Conservation (phyloP, 352 stramenopile genomes). For the Phytophthora sansomeana region DNA sequence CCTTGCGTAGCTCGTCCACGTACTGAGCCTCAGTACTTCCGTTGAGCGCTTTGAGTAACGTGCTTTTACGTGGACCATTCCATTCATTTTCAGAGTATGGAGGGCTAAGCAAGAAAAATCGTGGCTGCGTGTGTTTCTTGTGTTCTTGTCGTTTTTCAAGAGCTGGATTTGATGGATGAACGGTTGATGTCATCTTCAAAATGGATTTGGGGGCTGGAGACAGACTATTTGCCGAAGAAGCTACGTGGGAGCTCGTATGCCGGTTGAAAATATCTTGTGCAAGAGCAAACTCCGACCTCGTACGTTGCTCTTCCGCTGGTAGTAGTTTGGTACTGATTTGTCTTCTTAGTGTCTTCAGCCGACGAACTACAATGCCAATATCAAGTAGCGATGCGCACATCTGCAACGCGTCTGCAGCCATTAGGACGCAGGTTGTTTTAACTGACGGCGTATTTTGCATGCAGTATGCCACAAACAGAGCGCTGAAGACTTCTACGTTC, state of each 20-base stretch:
- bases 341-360: background rate
- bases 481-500: slow-evolving; percentile 49
- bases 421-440: slow-evolving; percentile 22
- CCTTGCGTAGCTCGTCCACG: background rate
- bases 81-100: background rate
- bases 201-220: background rate
- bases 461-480: slow-evolving; percentile 42
- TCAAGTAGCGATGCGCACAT: slow-evolving; percentile 22
- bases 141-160: background rate
- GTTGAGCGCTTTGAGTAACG: background rate
- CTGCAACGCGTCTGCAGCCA: slow-evolving; percentile 14
- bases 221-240: background rate
- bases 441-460: slow-evolving; percentile 40
- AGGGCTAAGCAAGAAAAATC: slow-evolving; percentile 1
- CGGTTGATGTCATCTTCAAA: background rate
- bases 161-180: background rate
- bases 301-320: no score
- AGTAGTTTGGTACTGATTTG: no score
- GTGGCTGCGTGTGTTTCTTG: background rate
- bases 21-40: slow-evolving; percentile 3
- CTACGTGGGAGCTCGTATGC: background rate
- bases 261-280: slow-evolving; percentile 14
- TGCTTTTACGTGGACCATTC: background rate
- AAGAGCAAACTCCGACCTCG: no score
- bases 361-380: slow-evolving; percentile 4